Evolutionary conservation across 2,329 filamentous ascomycete genomes (phyloP).

Genomic region (Trichophaea hybrida): DNA sequence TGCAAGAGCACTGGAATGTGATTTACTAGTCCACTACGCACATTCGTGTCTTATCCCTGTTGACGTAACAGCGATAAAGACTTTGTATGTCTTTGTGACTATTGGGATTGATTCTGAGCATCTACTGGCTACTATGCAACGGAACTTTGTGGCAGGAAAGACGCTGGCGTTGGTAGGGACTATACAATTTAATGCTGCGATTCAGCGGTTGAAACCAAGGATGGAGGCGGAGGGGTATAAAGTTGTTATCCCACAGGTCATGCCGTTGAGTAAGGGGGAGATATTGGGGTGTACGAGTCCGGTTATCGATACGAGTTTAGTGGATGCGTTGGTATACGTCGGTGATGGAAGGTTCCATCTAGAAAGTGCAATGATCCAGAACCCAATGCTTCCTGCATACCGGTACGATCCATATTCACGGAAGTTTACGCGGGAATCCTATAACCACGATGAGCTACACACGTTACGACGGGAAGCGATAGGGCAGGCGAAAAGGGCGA

Average conservation of each 20-base stretch:
- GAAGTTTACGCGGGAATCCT: conserved; percentile 77
- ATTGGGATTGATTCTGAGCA: conserved; percentile 90
- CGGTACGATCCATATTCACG: conserved; percentile 94
- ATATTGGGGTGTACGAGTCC: conserved; percentile 96
- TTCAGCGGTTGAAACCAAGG: conserved; percentile 66
- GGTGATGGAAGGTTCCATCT: conserved; percentile 91
- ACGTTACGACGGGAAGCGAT: conserved; percentile 66
- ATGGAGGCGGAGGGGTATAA: conserved; percentile 70
- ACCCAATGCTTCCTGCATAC: conserved; percentile 78
- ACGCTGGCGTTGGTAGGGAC: conserved; percentile 88
- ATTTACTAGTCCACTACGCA: conserved; percentile 89
- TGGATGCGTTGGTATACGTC: conserved; percentile 74
- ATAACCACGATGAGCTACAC: conserved; percentile 85
- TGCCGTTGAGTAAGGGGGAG: conserved; percentile 83
- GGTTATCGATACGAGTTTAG: conserved; percentile 29
- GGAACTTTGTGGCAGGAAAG: conserved; percentile 74
- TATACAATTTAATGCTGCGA: conserved; percentile 95
- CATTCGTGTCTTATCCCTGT: conserved; percentile 94
- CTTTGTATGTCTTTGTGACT: conserved; percentile 94
- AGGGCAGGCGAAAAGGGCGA: conserved; percentile 54
- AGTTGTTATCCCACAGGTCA: conserved; percentile 79
- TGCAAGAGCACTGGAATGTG: conserved; percentile 80
- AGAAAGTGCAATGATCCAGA: conserved; percentile 98
- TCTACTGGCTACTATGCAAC: conserved; percentile 68
- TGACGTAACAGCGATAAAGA: conserved; percentile 92